These are phyloP conservation scores for Arachis stenosperma DNA, from an alignment of 306 rosid species.

Conservation along the genomic window DNA sequence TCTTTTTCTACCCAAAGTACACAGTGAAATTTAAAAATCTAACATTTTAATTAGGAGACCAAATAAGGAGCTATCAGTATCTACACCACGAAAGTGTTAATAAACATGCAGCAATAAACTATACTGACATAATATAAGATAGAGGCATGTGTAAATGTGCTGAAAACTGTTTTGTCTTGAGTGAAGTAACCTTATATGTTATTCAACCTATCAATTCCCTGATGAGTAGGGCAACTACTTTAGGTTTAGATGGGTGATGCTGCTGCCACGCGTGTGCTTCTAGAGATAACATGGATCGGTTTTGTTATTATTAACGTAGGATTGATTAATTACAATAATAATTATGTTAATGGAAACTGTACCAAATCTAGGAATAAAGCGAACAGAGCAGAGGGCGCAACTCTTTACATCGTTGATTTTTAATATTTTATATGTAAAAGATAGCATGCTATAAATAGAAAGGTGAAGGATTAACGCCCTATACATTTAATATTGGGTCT, in stretches of 20 bases:
- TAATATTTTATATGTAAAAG: slow-evolving; percentile 9
- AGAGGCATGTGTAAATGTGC: neutral
- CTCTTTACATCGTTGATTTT: slow-evolving; percentile 2
- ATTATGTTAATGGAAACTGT: neutral
- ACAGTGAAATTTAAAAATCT: too few species aligned
- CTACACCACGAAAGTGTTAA: too few species aligned
- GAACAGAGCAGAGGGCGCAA: neutral
- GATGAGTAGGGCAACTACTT: neutral
- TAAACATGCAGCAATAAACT: neutral
- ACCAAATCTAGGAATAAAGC: neutral
- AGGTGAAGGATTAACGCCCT: slow-evolving; percentile 12
- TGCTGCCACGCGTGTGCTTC: slow-evolving; percentile 7
- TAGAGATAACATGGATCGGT: neutral
- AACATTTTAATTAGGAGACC: too few species aligned
- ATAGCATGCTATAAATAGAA: slow-evolving; percentile 32
- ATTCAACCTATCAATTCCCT: slow-evolving; percentile 20
- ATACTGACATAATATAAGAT: neutral
- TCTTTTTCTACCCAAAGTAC: too few species aligned
- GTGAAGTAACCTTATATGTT: neutral
- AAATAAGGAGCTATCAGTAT: too few species aligned
- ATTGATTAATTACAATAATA: neutral
- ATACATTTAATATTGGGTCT: slow-evolving; percentile 39
- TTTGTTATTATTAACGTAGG: neutral
- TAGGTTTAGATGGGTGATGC: neutral
- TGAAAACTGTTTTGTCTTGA: neutral